phyloP scores from a whole-genome alignment of 495 filamentous ascomycete species.

The Ramalina peruviana region DNA sequence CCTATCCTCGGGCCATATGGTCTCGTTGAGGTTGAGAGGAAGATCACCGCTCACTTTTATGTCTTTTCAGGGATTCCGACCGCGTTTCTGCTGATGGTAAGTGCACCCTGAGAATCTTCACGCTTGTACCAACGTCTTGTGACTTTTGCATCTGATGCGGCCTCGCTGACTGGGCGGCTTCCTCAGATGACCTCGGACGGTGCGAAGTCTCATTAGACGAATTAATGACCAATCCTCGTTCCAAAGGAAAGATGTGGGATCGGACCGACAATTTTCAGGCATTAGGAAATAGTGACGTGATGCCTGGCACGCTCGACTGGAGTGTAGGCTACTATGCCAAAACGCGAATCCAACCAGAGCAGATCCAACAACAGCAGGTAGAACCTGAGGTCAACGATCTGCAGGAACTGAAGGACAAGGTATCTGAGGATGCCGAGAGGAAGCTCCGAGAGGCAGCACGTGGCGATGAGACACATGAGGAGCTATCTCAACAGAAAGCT shows the following conservation, averaged over 20 bases:
- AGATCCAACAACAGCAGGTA: constrained; percentile 40
- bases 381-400: constrained; percentile 34
- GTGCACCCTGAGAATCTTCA: no score
- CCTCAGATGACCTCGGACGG: constrained; percentile 44
- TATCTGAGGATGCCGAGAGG: constrained; percentile 33
- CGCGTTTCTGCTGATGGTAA: constrained; percentile 45
- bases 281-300: constrained; percentile 43
- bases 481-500: constrained; percentile 46
- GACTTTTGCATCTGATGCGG: no score
- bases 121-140: no score
- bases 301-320: constrained; percentile 59
- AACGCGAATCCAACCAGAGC: constrained; percentile 37
- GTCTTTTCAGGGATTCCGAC: constrained; percentile 39
- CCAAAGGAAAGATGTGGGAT: constrained; percentile 39
- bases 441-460: constrained; percentile 47
- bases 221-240: constrained; percentile 40
- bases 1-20: no score
- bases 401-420: constrained; percentile 38
- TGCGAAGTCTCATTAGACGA: constrained; percentile 52
- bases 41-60: no score
- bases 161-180: no score
- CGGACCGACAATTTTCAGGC: constrained; percentile 45
- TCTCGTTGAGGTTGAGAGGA: no score
- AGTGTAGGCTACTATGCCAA: constrained; percentile 59
- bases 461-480: constrained; percentile 34